Conservation (phyloP, 2,329 filamentous ascomycete genomes). For the Karstenula rhodostoma region DNA sequence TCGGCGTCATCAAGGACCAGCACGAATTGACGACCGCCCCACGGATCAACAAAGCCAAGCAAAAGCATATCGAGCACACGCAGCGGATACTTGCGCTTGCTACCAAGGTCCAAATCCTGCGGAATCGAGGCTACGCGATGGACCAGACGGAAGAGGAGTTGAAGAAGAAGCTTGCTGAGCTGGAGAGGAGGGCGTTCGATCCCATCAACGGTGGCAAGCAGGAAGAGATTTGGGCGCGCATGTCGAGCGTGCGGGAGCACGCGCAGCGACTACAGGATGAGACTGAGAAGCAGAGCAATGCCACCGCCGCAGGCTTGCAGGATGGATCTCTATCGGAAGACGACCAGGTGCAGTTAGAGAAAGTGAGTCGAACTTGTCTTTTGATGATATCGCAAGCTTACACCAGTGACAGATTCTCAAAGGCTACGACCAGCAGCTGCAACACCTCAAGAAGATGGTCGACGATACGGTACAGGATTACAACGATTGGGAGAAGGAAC, state of each 20-base stretch:
- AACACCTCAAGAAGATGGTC: slow-evolving; percentile 74
- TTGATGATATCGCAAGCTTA: slow-evolving; percentile 19
- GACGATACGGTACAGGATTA: slow-evolving; percentile 67
- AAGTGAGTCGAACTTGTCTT: slow-evolving; percentile 61
- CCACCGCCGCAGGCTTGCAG: slow-evolving; percentile 56
- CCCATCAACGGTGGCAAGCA: slow-evolving; percentile 77
- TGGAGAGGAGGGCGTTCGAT: slow-evolving; percentile 76
- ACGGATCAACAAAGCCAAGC: slow-evolving; percentile 73
- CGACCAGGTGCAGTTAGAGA: slow-evolving; percentile 75
- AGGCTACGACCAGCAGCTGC: slow-evolving; percentile 81
- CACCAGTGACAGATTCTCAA: slow-evolving; percentile 69
- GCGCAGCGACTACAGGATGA: slow-evolving; percentile 77
- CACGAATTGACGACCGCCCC: slow-evolving; percentile 81
- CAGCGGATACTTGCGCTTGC: slow-evolving; percentile 78
- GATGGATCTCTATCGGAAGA: slow-evolving; percentile 69
- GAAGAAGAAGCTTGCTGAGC: slow-evolving; percentile 71
- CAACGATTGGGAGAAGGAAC: slow-evolving; percentile 59
- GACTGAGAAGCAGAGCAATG: slow-evolving; percentile 70
- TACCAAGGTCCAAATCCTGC: slow-evolving; percentile 79
- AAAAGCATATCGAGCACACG: slow-evolving; percentile 76
- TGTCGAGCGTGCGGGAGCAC: slow-evolving; percentile 77
- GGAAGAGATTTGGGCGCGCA: slow-evolving; percentile 85
- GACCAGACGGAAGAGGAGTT: slow-evolving; percentile 82
- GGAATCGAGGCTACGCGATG: slow-evolving; percentile 82
- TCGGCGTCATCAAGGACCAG: slow-evolving; percentile 75